phyloP scores from a whole-genome alignment of 805 yeast species.

The Schizosaccharomyces osmophilus region DNA sequence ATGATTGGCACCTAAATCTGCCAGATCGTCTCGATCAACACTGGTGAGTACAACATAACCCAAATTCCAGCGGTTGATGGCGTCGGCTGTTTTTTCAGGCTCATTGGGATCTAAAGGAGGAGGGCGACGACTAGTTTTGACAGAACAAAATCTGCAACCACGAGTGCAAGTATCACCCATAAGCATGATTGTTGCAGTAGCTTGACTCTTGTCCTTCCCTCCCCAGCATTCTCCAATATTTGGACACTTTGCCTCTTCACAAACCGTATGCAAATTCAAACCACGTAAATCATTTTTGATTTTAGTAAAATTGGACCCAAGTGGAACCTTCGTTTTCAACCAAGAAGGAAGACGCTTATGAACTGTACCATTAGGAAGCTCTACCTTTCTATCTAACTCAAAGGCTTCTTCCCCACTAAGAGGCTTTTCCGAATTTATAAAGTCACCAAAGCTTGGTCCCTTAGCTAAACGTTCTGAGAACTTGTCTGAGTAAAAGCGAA shows the following conservation, averaged over 20 bases:
- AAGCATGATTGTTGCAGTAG: conserved; percentile 92
- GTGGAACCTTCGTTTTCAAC: conserved; percentile 93
- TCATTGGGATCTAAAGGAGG: conserved; percentile 81
- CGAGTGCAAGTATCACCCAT: conserved; percentile 97
- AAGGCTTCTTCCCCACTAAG: not conserved
- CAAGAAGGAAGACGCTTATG: conserved; percentile 51
- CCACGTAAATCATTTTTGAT: conserved; percentile 73
- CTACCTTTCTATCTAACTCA: not conserved
- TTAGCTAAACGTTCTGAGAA: not conserved
- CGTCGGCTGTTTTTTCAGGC: conserved; percentile 94
- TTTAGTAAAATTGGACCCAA: conserved; percentile 60
- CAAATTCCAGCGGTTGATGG: conserved; percentile 89
- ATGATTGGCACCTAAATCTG: conserved; percentile 84
- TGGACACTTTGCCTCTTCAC: conserved; percentile 98
- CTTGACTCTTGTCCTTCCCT: conserved; percentile 67
- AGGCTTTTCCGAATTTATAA: not conserved
- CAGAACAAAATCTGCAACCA: conserved; percentile 97
- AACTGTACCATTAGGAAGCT: not conserved
- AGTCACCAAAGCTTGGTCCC: not conserved
- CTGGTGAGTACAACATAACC: conserved; percentile 95
- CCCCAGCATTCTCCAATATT: conserved; percentile 99
- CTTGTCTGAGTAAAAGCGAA: not conserved
- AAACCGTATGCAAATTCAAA: conserved; percentile 73
- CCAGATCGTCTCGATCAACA: conserved; percentile 84
- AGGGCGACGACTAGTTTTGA: conserved; percentile 74